These are phyloP conservation scores for Chaetomium olivaceum DNA, from an alignment of 2,329 filamentous ascomycete species.

Conservation along the genomic window DNA sequence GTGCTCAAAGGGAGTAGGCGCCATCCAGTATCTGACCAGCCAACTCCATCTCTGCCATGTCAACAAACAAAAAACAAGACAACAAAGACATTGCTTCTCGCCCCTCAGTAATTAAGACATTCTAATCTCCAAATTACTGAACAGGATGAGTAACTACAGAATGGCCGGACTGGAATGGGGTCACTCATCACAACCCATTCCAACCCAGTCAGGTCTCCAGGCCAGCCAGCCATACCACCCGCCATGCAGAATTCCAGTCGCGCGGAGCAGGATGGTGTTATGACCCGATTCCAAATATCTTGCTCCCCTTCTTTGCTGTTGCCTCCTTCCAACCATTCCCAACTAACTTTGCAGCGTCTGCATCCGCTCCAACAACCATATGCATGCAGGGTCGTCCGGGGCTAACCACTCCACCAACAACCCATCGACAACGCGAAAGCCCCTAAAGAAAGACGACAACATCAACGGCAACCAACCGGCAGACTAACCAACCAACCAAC, in stretches of 20 bases:
- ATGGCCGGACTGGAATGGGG: conserved; percentile 26
- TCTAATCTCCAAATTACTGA: neutral
- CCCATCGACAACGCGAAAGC: neutral
- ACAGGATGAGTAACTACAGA: neutral
- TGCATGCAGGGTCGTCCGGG: neutral
- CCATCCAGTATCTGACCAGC: neutral
- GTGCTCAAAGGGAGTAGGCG: too few relatives aligned
- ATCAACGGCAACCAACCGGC: neutral
- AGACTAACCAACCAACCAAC: neutral
- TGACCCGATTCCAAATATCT: conserved; percentile 11
- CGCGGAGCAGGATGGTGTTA: neutral
- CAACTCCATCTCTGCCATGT: neutral
- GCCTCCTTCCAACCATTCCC: neutral
- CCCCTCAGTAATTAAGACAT: conserved; percentile 15
- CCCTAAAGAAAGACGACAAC: neutral
- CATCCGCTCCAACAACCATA: neutral
- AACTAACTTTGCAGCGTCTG: conserved; percentile 2
- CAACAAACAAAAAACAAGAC: conserved; percentile 23
- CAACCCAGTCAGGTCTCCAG: conserved; percentile 22
- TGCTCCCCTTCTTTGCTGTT: neutral
- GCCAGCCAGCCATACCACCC: neutral
- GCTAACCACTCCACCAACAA: neutral
- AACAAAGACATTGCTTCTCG: neutral
- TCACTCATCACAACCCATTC: conserved; percentile 36
- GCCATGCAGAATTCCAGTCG: conserved; percentile 6